These are phyloP conservation scores for Postia placenta DNA, from an alignment of 768 basidiomycete genomes.

Conservation along the genomic window DNA sequence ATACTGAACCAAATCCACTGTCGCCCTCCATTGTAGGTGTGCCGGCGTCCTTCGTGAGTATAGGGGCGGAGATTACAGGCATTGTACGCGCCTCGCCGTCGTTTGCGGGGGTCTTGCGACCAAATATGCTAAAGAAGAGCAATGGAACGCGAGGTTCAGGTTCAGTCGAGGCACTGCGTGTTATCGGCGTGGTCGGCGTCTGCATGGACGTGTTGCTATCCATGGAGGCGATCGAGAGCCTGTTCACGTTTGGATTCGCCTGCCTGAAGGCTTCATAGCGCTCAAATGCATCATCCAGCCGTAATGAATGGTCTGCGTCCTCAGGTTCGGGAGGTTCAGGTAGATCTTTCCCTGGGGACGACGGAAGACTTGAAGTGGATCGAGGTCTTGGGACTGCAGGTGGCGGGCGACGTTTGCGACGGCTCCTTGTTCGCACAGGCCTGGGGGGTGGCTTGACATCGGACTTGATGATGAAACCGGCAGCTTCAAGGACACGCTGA, in stretches of 20 bases:
- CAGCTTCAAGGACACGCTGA: constrained; percentile 79
- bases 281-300: constrained; percentile 81
- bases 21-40: constrained; percentile 38
- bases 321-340: constrained; percentile 41
- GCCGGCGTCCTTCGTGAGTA: constrained; percentile 29
- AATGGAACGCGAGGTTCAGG: constrained; percentile 34
- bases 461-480: constrained; percentile 73
- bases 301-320: constrained; percentile 14
- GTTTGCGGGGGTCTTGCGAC: constrained; percentile 48
- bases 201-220: constrained; percentile 30
- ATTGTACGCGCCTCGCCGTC: constrained; percentile 39
- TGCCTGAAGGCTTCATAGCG: constrained; percentile 82
- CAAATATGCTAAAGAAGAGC: constrained; percentile 58
- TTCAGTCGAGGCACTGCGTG: constrained; percentile 20
- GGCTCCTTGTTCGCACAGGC: constrained; percentile 26
- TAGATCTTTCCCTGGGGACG: constrained; percentile 40
- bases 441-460: constrained; percentile 47
- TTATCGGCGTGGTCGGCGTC: constrained; percentile 16
- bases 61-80: constrained; percentile 62
- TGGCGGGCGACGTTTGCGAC: constrained; percentile 38
- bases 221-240: constrained; percentile 61
- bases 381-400: constrained; percentile 41
- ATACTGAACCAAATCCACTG: constrained; percentile 64
- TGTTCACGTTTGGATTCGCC: constrained; percentile 38
- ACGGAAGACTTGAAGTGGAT: constrained; percentile 17